Conservation (phyloP, 2,329 filamentous ascomycete species). For the Fusarium robinianum region DNA sequence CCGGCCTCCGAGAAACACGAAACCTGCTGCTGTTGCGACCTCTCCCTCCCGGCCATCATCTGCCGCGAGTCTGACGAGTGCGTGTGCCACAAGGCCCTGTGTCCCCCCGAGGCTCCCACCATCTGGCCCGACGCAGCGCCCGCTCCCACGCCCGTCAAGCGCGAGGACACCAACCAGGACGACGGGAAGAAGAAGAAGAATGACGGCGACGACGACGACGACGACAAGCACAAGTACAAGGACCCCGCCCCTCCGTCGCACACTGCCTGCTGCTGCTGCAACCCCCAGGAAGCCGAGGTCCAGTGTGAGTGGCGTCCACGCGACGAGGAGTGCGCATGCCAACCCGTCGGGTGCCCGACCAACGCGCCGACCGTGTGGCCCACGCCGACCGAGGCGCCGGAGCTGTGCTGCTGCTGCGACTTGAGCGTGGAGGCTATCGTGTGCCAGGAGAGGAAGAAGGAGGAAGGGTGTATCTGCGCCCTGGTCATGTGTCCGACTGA, state of each 20-base stretch:
- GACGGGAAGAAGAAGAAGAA: no score
- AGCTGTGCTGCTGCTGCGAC: slow-evolving; percentile 34
- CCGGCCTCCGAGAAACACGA: slow-evolving; percentile 22
- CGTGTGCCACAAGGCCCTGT: slow-evolving; percentile 35
- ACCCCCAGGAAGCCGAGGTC: slow-evolving; percentile 12
- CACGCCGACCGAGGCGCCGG: slow-evolving; percentile 8
- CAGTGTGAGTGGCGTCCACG: slow-evolving; percentile 17
- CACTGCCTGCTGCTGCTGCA: slow-evolving; percentile 36
- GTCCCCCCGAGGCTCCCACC: slow-evolving; percentile 22
- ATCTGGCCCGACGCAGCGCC: slow-evolving; percentile 2
- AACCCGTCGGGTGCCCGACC: slow-evolving; percentile 29
- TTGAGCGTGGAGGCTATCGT: slow-evolving; percentile 20
- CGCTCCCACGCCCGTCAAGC: no score
- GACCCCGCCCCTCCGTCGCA: no score
- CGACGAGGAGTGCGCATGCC: slow-evolving; percentile 22
- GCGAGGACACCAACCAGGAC: no score
- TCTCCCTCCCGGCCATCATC: slow-evolving; percentile 27
- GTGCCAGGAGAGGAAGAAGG: slow-evolving; percentile 19
- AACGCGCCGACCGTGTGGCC: slow-evolving; percentile 24
- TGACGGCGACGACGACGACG: background rate
- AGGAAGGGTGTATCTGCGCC: slow-evolving; percentile 30
- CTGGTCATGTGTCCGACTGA: slow-evolving; percentile 22
- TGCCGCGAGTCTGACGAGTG: slow-evolving; percentile 36
- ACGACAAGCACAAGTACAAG: background rate
- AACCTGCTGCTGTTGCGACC: slow-evolving; percentile 44